Conservation (phyloP, 306 rosid species). For the Cicer arietinum region DNA sequence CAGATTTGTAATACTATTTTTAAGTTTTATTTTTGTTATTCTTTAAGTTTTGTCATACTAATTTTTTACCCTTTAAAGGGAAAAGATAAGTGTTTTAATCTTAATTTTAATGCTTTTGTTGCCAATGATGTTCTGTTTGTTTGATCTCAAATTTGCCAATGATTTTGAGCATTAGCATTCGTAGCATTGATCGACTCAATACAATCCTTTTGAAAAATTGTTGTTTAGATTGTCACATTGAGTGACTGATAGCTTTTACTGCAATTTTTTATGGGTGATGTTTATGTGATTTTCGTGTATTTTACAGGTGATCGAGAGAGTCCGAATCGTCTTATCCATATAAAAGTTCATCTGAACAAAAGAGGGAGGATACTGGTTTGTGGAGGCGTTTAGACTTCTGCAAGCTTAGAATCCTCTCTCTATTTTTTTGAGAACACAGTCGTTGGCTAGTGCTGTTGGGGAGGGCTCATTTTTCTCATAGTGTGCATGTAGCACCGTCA, state of each 20-base stretch:
- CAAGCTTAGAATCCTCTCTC: slow-evolving; percentile 81
- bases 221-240: slow-evolving; percentile 36
- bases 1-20: slow-evolving; percentile 12
- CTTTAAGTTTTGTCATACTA: background rate
- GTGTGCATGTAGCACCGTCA: slow-evolving; percentile 40
- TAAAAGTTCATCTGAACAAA: slow-evolving; percentile 46
- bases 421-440: slow-evolving; percentile 30
- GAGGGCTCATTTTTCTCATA: slow-evolving; percentile 40
- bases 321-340: slow-evolving; percentile 39
- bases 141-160: background rate
- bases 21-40: background rate
- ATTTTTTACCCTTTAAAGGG: background rate
- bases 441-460: slow-evolving; percentile 40
- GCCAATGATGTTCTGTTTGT: slow-evolving; percentile 27
- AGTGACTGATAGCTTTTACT: slow-evolving; percentile 5
- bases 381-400: slow-evolving; percentile 76
- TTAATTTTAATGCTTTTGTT: slow-evolving; percentile 7
- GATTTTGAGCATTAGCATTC: slow-evolving; percentile 31
- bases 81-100: slow-evolving; percentile 15
- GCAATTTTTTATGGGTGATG: slow-evolving; percentile 5
- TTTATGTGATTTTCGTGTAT: slow-evolving; percentile 42
- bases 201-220: background rate
- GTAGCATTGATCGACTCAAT: slow-evolving; percentile 33
- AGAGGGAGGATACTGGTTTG: slow-evolving; percentile 92
- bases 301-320: slow-evolving; percentile 57